A percentile compares a stretch with the other conserved stretches of the same genome.
phyloP scores from a whole-genome alignment of 345 rosid genomes.

The Geranium rotundifolium region DNA sequence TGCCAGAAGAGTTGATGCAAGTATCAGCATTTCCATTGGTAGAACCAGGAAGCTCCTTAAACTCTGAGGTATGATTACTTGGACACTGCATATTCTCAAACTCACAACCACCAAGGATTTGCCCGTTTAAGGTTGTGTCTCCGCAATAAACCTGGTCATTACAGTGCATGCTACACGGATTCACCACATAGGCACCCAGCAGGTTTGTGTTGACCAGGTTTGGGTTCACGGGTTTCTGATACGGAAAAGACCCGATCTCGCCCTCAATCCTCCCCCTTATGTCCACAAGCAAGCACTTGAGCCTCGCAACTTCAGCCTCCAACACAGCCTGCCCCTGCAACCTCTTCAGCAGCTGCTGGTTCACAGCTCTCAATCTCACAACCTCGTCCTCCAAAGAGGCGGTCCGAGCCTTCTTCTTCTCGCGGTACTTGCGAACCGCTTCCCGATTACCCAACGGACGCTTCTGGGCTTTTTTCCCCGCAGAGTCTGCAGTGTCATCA shows the following conservation, averaged over 20 bases:
- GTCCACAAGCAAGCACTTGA: slow-evolving; percentile 94
- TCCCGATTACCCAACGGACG: slow-evolving; percentile 73
- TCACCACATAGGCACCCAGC: slow-evolving; percentile 50
- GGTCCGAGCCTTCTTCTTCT: slow-evolving; percentile 93
- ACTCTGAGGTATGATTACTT: slow-evolving; percentile 41
- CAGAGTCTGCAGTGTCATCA: slow-evolving; percentile 75
- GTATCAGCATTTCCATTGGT: slow-evolving; percentile 26
- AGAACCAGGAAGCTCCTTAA: slow-evolving; percentile 36
- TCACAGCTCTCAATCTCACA: slow-evolving; percentile 48
- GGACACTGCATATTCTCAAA: slow-evolving; percentile 55
- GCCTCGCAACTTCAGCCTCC: slow-evolving; percentile 83
- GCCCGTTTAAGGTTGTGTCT: slow-evolving; percentile 33
- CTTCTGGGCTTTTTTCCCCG: slow-evolving; percentile 50
- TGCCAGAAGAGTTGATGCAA: slow-evolving; percentile 31
- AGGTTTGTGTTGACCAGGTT: slow-evolving; percentile 25
- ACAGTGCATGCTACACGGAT: slow-evolving; percentile 74
- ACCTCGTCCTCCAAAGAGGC: slow-evolving; percentile 93
- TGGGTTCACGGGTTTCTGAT: slow-evolving; percentile 51
- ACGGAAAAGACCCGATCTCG: slow-evolving; percentile 90
- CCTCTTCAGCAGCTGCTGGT: slow-evolving; percentile 78
- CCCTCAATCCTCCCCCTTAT: slow-evolving; percentile 94
- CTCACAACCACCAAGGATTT: slow-evolving; percentile 45
- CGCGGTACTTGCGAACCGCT: slow-evolving; percentile 93
- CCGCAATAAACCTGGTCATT: slow-evolving; percentile 61
- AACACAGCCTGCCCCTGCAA: slow-evolving; percentile 80